Evolutionary conservation across 2,329 filamentous ascomycete genomes (phyloP).

Genomic region (Proliferodiscus dingleyae): DNA sequence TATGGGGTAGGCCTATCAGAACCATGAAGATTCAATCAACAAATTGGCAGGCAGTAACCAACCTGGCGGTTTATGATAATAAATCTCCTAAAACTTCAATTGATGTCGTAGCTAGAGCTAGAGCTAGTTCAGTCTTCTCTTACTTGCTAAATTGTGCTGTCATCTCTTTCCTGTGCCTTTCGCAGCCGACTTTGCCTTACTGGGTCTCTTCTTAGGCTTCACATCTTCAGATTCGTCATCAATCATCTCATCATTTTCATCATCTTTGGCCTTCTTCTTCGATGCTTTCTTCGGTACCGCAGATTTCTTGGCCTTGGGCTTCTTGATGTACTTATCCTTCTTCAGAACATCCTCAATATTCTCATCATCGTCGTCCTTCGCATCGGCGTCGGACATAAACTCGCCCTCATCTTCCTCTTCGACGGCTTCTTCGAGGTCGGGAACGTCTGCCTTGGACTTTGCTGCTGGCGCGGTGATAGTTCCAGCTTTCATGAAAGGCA

Average conservation of each 20-base stretch:
- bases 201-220: constrained; percentile 25
- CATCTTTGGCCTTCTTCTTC: constrained; percentile 32
- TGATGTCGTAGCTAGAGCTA: too few relatives aligned
- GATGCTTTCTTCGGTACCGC: constrained; percentile 46
- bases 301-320: constrained; percentile 69
- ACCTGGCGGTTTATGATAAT: too few relatives aligned
- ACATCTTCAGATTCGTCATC: constrained; percentile 21
- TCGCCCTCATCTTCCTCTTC: constrained; percentile 80
- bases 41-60: too few relatives aligned
- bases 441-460: constrained; percentile 52
- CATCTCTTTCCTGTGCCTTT: constrained; percentile 28
- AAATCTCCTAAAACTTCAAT: too few relatives aligned
- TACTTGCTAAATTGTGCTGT: neutral
- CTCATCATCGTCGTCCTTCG: constrained; percentile 59
- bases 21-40: too few relatives aligned
- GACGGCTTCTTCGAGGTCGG: constrained; percentile 92
- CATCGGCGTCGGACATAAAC: constrained; percentile 48
- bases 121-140: too few relatives aligned
- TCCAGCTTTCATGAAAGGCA: constrained; percentile 94
- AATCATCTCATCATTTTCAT: constrained; percentile 21
- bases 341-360: constrained; percentile 78
- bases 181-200: constrained; percentile 18
- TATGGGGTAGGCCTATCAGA: too few relatives aligned
- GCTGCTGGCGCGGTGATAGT: constrained; percentile 65
- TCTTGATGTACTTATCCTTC: constrained; percentile 95